Percentiles rank a stretch among this genome's conserved stretches.
phyloP scores from a whole-genome alignment of 192 early-diverging fungal genomes.

The Thamnidium elegans region DNA sequence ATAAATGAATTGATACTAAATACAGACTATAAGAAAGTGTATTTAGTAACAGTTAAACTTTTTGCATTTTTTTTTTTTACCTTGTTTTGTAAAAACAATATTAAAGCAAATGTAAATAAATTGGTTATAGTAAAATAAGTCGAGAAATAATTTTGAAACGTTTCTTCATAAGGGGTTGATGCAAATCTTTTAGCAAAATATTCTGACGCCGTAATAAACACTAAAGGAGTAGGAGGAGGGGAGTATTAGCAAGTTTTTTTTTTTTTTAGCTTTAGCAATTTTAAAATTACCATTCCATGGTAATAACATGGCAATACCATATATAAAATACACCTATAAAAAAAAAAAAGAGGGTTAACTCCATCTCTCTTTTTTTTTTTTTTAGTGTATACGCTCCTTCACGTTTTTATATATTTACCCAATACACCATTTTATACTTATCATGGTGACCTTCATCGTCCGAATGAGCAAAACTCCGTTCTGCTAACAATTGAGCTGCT shows the following conservation, averaged over 20 bases:
- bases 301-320: constrained; percentile 73
- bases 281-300: constrained; percentile 68
- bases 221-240: constrained; percentile 24
- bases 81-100: constrained; percentile 49
- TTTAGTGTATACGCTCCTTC: no score
- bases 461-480: no score
- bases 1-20: constrained; percentile 10
- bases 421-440: constrained; percentile 15
- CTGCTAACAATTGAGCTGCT: no score
- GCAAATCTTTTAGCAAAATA: constrained; percentile 66
- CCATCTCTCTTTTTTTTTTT: no score
- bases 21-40: not conserved
- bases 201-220: constrained; percentile 76
- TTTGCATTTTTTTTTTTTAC: constrained; percentile 22
- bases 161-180: constrained; percentile 55
- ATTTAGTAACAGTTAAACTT: not conserved
- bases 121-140: constrained; percentile 60
- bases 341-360: no score
- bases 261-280: not conserved
- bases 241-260: not conserved
- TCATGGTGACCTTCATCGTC: not conserved
- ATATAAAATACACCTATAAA: constrained; percentile 58
- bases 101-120: constrained; percentile 50
- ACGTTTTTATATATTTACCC: not conserved
- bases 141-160: constrained; percentile 80